Evolutionary conservation across 768 basidiomycete species (phyloP).

Genomic region (Amanita thiersii): DNA sequence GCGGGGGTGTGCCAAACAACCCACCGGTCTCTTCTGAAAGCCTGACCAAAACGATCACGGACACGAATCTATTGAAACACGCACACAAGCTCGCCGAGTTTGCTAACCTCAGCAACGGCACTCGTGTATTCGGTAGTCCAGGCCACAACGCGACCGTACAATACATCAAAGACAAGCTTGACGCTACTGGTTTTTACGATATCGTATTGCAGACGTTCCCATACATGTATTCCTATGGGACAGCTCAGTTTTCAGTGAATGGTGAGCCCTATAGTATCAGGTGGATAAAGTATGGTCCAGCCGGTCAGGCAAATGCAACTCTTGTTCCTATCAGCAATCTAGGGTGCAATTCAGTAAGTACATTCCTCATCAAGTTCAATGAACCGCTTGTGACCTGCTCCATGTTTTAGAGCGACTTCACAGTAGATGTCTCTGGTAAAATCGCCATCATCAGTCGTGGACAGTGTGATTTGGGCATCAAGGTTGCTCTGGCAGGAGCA

Average conservation of each 20-base stretch:
- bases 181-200: slow-evolving; percentile 19
- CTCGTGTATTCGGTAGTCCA: slow-evolving; percentile 20
- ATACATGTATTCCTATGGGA: slow-evolving; percentile 19
- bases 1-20: too few relatives aligned
- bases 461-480: slow-evolving; percentile 19
- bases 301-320: too few relatives aligned
- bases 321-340: too few relatives aligned
- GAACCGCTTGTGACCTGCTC: not conserved
- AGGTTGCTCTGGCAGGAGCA: slow-evolving; percentile 19
- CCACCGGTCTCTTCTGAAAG: too few relatives aligned
- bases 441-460: slow-evolving; percentile 22
- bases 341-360: slow-evolving; percentile 18
- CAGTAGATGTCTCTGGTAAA: slow-evolving; percentile 16
- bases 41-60: slow-evolving; percentile 11
- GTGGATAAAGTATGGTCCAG: too few relatives aligned
- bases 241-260: slow-evolving; percentile 13
- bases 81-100: slow-evolving; percentile 20
- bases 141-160: slow-evolving; percentile 22
- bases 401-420: slow-evolving; percentile 16
- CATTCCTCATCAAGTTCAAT: not conserved
- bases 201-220: slow-evolving; percentile 20
- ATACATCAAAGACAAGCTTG: slow-evolving; percentile 21
- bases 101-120: slow-evolving; percentile 17
- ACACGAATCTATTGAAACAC: slow-evolving; percentile 18
- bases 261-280: slow-evolving; percentile 11